A percentile compares a stretch with the other conserved stretches of the same genome.
Evolutionary conservation across 2,329 filamentous ascomycete genomes (phyloP).

Genomic region (Exophiala sp.): DNA sequence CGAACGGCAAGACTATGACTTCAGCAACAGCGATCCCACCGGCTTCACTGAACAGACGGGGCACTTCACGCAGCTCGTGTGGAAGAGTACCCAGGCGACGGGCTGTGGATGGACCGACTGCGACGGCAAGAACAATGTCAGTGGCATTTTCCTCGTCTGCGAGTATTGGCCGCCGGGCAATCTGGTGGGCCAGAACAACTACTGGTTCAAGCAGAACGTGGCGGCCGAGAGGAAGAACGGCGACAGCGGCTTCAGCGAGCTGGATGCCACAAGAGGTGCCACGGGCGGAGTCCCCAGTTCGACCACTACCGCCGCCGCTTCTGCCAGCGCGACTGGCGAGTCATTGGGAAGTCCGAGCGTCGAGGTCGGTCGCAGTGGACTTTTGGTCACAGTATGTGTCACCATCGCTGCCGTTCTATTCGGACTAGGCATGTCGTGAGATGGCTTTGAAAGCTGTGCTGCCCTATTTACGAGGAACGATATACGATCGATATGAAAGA

Average conservation of each 20-base stretch:
- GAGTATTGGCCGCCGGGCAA: constrained; percentile 66
- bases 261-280: constrained; percentile 22
- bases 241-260: constrained; percentile 16
- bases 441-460: neutral
- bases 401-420: constrained; percentile 21
- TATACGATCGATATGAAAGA: too few species aligned
- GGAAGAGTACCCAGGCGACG: constrained; percentile 56
- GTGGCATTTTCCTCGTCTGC: constrained; percentile 62
- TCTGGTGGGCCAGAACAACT: constrained; percentile 36
- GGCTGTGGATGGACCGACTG: constrained; percentile 50
- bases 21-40: constrained; percentile 34
- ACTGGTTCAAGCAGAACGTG: constrained; percentile 28
- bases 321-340: constrained; percentile 4
- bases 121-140: constrained; percentile 32
- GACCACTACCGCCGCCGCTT: constrained; percentile 1
- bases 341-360: constrained; percentile 10
- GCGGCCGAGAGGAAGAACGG: constrained; percentile 17
- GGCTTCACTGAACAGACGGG: constrained; percentile 57
- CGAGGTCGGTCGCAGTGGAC: constrained; percentile 9
- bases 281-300: constrained; percentile 20
- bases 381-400: constrained; percentile 16
- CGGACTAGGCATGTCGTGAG: constrained; percentile 21
- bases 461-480: neutral
- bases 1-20: constrained; percentile 57
- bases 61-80: constrained; percentile 69